Evolutionary conservation across 1,139 yeast genomes (phyloP), one percentile per base, ranked within the genome.

Genomic region (Pichia sp.): DNA sequence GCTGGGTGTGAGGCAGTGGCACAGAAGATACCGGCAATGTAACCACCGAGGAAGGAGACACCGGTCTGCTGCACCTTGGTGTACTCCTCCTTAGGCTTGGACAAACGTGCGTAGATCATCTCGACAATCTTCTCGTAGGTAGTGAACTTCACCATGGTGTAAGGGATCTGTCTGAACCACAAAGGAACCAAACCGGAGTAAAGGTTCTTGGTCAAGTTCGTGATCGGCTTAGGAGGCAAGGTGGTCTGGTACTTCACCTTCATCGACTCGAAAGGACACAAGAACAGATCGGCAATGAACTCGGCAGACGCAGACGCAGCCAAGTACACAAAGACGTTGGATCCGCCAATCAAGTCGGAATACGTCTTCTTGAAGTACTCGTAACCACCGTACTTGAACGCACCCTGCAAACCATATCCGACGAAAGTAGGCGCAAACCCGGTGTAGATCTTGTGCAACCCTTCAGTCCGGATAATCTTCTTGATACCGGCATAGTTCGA

Each of bases 1-100:
- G 97, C 97, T 46, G 98, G 98, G 72, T 92, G 97, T 29, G 97
- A 91, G 20, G 90, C 95, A 54, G 87, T 74, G 29, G 97, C 97
- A 77, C 97, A 91, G 75, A 90, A 83, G 57, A 92, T 85, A 83
- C 97, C 98, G 33, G 97, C 98, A 71, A 91, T 82, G 75, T 91
- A 91, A 72, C 98, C 97, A 72, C 96, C 96, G 55, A 84, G 77
- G 76, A 92, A 92, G 33, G 96, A 88, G 48, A 92, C 95, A 58
- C 96, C 96, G 41, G 97, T 92, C 74, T 92, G 97, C 68, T 87
- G 86, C 52, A 80, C 60, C 56, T 75, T 66, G 33, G 81, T 71
- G 74, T 81, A 81, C 59, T 83, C 82, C 48, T 72, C 69, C 72
- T 83, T 82, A 54, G 75, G 72, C 56, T 72, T 75, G 48, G 85